These are phyloP conservation scores for Mortierella claussenii DNA, from an alignment of 192 early-diverging fungal species.

Conservation along the genomic window DNA sequence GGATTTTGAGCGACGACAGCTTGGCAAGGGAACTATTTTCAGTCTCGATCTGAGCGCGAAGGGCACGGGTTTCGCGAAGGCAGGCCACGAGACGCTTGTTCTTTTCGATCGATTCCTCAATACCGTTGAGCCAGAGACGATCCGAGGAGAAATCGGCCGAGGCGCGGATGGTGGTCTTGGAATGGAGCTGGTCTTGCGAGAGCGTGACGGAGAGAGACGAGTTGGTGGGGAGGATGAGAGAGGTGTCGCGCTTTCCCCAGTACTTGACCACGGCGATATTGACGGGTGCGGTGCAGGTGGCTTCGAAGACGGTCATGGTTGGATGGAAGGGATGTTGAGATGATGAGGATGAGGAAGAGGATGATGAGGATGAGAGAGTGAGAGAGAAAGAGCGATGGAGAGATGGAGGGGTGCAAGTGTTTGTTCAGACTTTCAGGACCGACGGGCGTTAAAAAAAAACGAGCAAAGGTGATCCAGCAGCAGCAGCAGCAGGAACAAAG, in stretches of 20 bases:
- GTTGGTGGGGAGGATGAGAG: conserved; percentile 96
- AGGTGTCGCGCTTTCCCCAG: conserved; percentile 96
- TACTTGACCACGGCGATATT: conserved; percentile 99
- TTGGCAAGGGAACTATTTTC: conserved; percentile 54
- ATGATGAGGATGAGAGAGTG: not conserved
- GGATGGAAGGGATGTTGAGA: not conserved
- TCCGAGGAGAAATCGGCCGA: conserved; percentile 70
- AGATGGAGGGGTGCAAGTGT: too few species aligned
- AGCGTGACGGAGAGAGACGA: conserved; percentile 97
- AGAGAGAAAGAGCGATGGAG: conserved; percentile 7
- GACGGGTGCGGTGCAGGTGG: conserved; percentile 95
- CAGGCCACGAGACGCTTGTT: conserved; percentile 89
- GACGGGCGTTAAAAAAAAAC: too few species aligned
- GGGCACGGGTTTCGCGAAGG: conserved; percentile 76
- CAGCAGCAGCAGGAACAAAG: not conserved
- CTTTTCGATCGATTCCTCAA: conserved; percentile 82
- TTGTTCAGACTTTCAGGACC: not conserved
- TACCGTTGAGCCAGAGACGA: conserved; percentile 96
- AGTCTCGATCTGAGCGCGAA: conserved; percentile 78
- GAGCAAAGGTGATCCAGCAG: too few species aligned
- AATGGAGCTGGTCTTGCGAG: conserved; percentile 95
- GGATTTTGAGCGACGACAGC: conserved; percentile 76
- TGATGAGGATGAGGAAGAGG: conserved; percentile 7
- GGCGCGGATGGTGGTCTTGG: conserved; percentile 90
- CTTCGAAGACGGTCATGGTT: conserved; percentile 51